Percentiles rank a stretch among this genome's conserved stretches.
These are phyloP conservation scores for Scleroderma citrinum DNA, from an alignment of 768 basidiomycete species.

Conservation along the genomic window DNA sequence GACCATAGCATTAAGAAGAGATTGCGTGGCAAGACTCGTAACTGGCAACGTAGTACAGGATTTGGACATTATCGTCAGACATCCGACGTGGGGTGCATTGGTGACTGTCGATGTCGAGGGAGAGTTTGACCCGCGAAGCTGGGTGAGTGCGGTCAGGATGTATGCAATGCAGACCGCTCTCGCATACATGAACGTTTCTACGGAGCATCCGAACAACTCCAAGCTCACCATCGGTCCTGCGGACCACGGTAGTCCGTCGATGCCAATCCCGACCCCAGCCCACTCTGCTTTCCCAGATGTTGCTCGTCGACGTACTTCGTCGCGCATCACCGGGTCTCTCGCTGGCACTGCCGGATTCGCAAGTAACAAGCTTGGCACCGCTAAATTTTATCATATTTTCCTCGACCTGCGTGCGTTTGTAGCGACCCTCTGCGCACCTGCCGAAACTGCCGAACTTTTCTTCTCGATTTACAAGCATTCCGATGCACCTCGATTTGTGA, in stretches of 20 bases:
- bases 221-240: constrained; percentile 34
- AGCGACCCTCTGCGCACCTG: constrained; percentile 82
- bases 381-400: constrained; percentile 84
- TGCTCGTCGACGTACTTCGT: constrained; percentile 22
- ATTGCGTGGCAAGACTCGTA: constrained; percentile 84
- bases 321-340: constrained; percentile 33
- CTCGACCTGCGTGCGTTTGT: constrained; percentile 91
- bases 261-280: constrained; percentile 53
- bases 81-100: constrained; percentile 85
- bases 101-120: constrained; percentile 88
- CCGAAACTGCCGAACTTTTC: constrained; percentile 89
- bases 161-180: constrained; percentile 83
- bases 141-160: constrained; percentile 88
- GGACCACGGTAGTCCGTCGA: constrained; percentile 38
- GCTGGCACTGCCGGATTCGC: constrained; percentile 11
- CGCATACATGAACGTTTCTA: constrained; percentile 63
- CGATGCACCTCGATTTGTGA: constrained; percentile 73
- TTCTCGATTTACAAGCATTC: constrained; percentile 89
- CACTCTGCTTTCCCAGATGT: constrained; percentile 68
- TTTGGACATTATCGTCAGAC: constrained; percentile 92
- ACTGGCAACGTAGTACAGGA: constrained; percentile 89
- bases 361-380: constrained; percentile 35
- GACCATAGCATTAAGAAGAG: constrained; percentile 69
- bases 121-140: constrained; percentile 72
- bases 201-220: constrained; percentile 31